These are phyloP conservation scores for Pseudogymnoascus sp. DNA, from an alignment of 2,329 filamentous ascomycete species.

Conservation along the genomic window DNA sequence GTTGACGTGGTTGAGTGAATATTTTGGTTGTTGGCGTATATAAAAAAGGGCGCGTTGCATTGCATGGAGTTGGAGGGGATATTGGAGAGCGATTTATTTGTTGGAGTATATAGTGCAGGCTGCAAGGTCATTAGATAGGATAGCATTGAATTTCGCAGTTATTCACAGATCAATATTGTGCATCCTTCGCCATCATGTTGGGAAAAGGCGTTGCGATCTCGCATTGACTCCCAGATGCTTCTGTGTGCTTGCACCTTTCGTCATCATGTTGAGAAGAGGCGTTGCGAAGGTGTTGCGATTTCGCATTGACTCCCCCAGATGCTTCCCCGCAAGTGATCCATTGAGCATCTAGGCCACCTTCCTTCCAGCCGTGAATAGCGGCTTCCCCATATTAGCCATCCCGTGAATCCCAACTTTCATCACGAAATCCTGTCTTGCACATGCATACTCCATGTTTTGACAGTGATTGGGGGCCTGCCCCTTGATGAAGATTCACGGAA, in stretches of 20 bases:
- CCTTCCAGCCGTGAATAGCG: not conserved
- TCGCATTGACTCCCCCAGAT: too few relatives aligned
- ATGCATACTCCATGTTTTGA: not conserved
- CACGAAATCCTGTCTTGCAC: not conserved
- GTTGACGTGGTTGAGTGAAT: not conserved
- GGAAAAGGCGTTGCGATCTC: not conserved
- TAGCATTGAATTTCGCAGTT: not conserved
- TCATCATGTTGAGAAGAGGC: too few relatives aligned
- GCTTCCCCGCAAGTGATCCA: not conserved
- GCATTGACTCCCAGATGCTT: not conserved
- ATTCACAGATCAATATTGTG: not conserved
- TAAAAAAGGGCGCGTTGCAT: not conserved
- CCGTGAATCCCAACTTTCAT: not conserved
- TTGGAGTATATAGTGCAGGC: not conserved
- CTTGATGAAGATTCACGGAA: not conserved
- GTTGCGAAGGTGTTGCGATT: too few relatives aligned
- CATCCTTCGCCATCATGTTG: not conserved
- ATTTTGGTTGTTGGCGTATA: conserved; percentile 5
- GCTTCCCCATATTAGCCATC: not conserved
- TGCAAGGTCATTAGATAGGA: not conserved
- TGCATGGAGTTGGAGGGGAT: not conserved
- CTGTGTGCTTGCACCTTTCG: too few relatives aligned
- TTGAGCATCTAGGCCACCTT: not conserved
- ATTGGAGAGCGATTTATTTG: not conserved
- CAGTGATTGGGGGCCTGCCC: not conserved